Evolutionary conservation across 306 rosid species (phyloP), one percentile per base, ranked within the genome.

Genomic region (Castanospermum australe): DNA sequence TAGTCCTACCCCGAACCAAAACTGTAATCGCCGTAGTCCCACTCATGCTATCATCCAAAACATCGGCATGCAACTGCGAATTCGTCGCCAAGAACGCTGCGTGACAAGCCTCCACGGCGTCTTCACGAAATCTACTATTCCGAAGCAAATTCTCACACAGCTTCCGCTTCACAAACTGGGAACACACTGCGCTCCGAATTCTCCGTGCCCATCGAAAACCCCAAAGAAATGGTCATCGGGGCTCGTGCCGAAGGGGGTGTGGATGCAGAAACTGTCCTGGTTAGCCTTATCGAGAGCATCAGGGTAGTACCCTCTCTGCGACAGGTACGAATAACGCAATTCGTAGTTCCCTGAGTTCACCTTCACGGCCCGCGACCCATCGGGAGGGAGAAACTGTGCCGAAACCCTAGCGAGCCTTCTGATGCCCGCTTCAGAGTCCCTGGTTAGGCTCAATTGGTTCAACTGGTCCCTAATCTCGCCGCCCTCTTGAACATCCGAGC

Each of bases 221-320:
- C 98, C 99, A 18, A 96, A 96, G 78, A 96, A 93, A 76, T 96
- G 87, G 6, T 93, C 98, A n/a, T 91, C 89, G 4, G 89, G 88
- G 56, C 67, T 87, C 1, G 89, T 84, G 6, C 99, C 99, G 21
- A 93, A 91, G 0, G 98, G 99, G 0, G 96, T 96, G 78, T 96
- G 97, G 68, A 96, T 93, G 78, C 97, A 91, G 75, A 93, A 96
- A 75, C 99, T 96, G 67, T 93, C 99, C 71, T 96, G 99, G 78
- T 96, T 96, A 0, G 98, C 98, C 85, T 96, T 96, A 79, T 96
- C 99, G 1, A 96, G 92, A 18, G 99, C 98, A 81, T 96, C 98
- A 0, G 99, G 99, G 81, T 96, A 96, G 68, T 90, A 96, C 8
- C 99, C 99, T 42, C 99, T 81, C 76, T 96, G 99, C 0, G 99